These are phyloP conservation scores for Sesbania bispinosa DNA, from an alignment of 306 rosid genomes.

Conservation along the genomic window DNA sequence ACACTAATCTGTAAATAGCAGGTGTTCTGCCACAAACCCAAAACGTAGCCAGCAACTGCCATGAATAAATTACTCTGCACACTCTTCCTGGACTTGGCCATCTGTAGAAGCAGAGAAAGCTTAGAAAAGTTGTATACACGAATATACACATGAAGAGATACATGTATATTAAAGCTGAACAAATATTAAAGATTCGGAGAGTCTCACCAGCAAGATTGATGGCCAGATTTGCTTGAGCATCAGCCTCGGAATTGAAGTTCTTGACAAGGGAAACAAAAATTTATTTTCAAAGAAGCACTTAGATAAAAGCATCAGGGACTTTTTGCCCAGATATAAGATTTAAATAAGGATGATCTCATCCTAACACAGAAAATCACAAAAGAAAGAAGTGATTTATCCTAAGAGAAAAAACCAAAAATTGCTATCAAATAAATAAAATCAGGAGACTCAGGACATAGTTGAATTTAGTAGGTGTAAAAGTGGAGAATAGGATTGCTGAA, in stretches of 20 bases:
- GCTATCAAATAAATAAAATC: too few relatives aligned
- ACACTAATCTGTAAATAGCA: background rate
- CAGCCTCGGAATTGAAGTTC: slow-evolving; percentile 80
- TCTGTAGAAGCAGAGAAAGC: slow-evolving; percentile 46
- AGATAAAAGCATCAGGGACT: slow-evolving; percentile 8
- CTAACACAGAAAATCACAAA: background rate
- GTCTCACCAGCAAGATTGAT: slow-evolving; percentile 65
- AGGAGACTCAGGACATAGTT: background rate
- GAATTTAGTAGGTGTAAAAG: background rate
- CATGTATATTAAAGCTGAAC: background rate
- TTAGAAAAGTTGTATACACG: background rate
- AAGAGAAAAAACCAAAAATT: background rate
- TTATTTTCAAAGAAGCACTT: background rate
- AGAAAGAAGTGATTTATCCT: background rate
- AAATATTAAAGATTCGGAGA: slow-evolving; percentile 1
- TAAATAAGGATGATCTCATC: background rate
- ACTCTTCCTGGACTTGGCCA: slow-evolving; percentile 69
- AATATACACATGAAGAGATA: background rate
- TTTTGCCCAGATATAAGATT: background rate
- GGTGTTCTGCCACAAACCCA: background rate
- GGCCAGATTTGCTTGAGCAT: slow-evolving; percentile 88
- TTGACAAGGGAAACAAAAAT: slow-evolving; percentile 35
- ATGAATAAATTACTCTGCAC: slow-evolving; percentile 23
- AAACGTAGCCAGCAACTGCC: slow-evolving; percentile 19
- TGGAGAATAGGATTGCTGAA: too few relatives aligned